These are phyloP conservation scores for Friedmanniomyces simplex DNA, from an alignment of 495 filamentous ascomycete genomes.

Conservation along the genomic window DNA sequence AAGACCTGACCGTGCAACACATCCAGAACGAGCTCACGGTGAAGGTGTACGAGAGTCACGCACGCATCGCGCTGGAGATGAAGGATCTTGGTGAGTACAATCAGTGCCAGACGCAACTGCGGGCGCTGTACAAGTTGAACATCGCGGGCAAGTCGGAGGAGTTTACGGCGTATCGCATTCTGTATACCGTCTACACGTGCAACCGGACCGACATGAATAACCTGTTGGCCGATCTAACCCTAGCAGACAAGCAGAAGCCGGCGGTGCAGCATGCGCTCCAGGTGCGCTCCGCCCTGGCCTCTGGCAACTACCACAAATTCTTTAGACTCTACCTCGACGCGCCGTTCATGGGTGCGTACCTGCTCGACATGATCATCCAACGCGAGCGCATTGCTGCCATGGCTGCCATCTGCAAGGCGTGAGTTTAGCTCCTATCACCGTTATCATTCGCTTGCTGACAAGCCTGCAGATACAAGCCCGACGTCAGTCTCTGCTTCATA, in stretches of 20 bases:
- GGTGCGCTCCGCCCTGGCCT: constrained; percentile 80
- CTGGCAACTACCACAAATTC: constrained; percentile 94
- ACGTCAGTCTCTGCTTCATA: constrained; percentile 80
- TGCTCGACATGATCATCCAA: constrained; percentile 97
- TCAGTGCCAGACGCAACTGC: constrained; percentile 97
- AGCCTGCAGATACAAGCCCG: constrained; percentile 67
- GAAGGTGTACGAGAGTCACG: constrained; percentile 93
- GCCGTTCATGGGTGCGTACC: constrained; percentile 94
- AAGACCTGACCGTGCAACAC: constrained; percentile 95
- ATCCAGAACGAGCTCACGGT: constrained; percentile 95
- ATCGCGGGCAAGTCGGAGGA: constrained; percentile 85
- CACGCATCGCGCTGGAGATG: constrained; percentile 95
- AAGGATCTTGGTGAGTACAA: constrained; percentile 99
- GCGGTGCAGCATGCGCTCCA: constrained; percentile 85
- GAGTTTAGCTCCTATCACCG: constrained; percentile 37
- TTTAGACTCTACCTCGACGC: constrained; percentile 83
- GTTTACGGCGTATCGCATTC: constrained; percentile 99
- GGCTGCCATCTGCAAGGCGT: constrained; percentile 87
- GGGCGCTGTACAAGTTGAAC: constrained; percentile 74
- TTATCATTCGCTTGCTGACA: constrained; percentile 29
- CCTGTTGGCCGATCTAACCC: constrained; percentile 91
- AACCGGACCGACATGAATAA: constrained; percentile 98
- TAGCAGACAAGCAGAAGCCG: constrained; percentile 76
- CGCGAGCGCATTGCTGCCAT: constrained; percentile 87
- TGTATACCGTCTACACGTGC: constrained; percentile 98